phyloP scores from a whole-genome alignment of 768 basidiomycete species.

The Kwoniella mangroviensis region DNA sequence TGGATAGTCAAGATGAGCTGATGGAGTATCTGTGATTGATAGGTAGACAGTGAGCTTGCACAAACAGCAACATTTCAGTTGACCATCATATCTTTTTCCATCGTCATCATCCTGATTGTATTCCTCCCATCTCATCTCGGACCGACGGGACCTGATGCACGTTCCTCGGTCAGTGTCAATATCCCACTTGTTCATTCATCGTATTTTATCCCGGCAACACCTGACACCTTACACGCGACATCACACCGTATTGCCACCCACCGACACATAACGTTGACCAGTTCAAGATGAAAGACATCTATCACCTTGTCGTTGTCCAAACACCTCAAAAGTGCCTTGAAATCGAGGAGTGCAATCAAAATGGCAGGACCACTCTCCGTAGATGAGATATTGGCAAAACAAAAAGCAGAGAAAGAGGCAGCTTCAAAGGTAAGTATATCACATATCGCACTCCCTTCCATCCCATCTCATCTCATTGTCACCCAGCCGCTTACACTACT shows the following conservation, averaged over 20 bases:
- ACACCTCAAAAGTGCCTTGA: not conserved
- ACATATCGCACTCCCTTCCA: not conserved
- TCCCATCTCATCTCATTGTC: not conserved
- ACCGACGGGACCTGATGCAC: not conserved
- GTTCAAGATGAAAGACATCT: not conserved
- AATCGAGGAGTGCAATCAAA: not conserved
- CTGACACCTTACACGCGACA: not conserved
- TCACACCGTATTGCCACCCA: conserved; percentile 12
- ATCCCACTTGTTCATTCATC: conserved; percentile 1
- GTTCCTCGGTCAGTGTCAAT: not conserved
- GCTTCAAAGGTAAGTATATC: conserved; percentile 72
- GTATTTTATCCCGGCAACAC: conserved; percentile 9
- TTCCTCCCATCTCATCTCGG: not conserved
- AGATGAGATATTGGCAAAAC: conserved; percentile 81
- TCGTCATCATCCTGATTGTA: not conserved
- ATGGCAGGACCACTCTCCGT: conserved; percentile 75
- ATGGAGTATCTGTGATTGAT: too few relatives aligned
- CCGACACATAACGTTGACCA: not conserved
- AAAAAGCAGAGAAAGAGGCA: conserved; percentile 84
- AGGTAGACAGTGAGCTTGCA: too few relatives aligned
- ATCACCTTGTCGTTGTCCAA: not conserved
- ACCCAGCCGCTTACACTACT: conserved; percentile 3
- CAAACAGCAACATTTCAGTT: too few relatives aligned
- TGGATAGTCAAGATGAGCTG: too few relatives aligned
- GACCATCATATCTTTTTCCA: not conserved